Conservation (phyloP, 306 rosid genomes). For the Casuarina glauca region DNA sequence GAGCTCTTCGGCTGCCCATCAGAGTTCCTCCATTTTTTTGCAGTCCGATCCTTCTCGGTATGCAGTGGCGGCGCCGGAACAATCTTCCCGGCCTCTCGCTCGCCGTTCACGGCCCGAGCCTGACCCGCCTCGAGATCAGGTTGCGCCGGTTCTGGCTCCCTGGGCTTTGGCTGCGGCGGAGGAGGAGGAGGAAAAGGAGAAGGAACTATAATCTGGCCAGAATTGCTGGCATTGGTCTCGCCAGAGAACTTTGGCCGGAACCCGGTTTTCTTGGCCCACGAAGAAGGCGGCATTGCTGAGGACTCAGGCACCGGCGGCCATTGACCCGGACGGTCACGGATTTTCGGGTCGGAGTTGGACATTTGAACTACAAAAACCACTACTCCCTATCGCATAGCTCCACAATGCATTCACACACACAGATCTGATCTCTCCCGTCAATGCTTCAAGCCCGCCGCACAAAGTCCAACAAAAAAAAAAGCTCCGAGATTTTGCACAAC, state of each 20-base stretch:
- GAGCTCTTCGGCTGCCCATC: slow-evolving; percentile 58
- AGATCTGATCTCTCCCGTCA: slow-evolving; percentile 50
- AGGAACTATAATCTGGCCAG: slow-evolving; percentile 49
- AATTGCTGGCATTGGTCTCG: slow-evolving; percentile 68
- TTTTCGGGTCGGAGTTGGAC: slow-evolving; percentile 72
- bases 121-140: slow-evolving; percentile 72
- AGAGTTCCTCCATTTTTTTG: slow-evolving; percentile 70
- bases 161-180: slow-evolving; percentile 37
- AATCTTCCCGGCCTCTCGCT: slow-evolving; percentile 33
- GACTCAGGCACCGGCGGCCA: slow-evolving; percentile 71
- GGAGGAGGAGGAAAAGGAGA: neutral
- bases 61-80: slow-evolving; percentile 9
- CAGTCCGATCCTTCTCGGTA: slow-evolving; percentile 40
- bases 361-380: slow-evolving; percentile 23
- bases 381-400: slow-evolving; percentile 40
- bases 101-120: slow-evolving; percentile 44
- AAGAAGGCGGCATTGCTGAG: slow-evolving; percentile 71
- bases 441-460: neutral
- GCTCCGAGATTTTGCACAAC: slow-evolving; percentile 35
- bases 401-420: neutral
- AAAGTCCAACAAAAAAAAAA: neutral
- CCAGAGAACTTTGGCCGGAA: slow-evolving; percentile 93
- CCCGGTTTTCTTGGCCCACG: slow-evolving; percentile 95
- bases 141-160: slow-evolving; percentile 29
- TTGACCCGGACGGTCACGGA: slow-evolving; percentile 69